Base-by-base conservation (phyloP, 2,329 filamentous ascomycete species). In the Penicillium nordicum region DNA sequence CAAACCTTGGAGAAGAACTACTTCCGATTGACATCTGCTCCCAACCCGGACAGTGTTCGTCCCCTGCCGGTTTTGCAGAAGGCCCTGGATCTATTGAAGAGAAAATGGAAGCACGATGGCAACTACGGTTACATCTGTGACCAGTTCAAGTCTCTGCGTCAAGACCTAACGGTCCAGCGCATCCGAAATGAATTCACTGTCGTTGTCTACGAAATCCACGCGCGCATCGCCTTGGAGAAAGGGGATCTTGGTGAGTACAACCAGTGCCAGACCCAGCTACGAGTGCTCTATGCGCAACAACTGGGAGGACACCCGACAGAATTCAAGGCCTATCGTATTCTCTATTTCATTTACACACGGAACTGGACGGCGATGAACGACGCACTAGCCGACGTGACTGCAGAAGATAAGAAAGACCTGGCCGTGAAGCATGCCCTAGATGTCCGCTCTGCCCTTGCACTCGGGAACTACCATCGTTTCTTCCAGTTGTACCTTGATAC, bases 201-300 rank as follows among this genome's bases (percentile, higher is more conserved):
- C 62, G 88, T 84, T 61, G 94, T 97, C 46, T 99, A 99, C 77
- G 94, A 99, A 79, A 95, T 93, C 60, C 94, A 99, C 78, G 94
- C 93, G 62, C 88, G 94, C 59, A 97, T 99, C 78, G 94, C 94
- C 65, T 82, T 99, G 76, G 93, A 99, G 78, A 97, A 95, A 84
- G 92, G 90, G 78, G 94, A 99, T 82, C 85, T 97, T 81, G 93
- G 94, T 99, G 94, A 99, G 94, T 99, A 99, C 94, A 99, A 99
- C 81, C 94, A 99, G 84, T 99, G 94, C 78, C 94, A 99, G 81
- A 97, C 94, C 70, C 94, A 99, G 80, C 82, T 99, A 72, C 90
- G 91, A 76, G 91, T 89, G 64, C 81, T 99, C 69, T 97, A 99
- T 78, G 85, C 85, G 74, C 85, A 90, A 79, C 89, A 90, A 65